Evolutionary conservation across 805 yeast species (phyloP).

Genomic region (Schwanniomyces sp.): DNA sequence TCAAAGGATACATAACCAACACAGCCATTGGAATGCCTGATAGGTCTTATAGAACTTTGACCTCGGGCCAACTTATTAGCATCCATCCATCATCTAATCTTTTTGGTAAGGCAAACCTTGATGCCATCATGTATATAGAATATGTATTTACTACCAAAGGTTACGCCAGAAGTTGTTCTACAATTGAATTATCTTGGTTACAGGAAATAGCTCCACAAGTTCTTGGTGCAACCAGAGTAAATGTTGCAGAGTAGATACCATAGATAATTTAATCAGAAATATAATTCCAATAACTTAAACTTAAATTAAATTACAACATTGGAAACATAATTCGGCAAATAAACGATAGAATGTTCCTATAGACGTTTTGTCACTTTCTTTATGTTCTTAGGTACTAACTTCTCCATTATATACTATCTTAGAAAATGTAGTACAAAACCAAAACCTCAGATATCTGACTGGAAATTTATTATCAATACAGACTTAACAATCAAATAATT

Average conservation of each 20-base stretch:
- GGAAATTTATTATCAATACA: no score
- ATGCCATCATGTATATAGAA: conserved; percentile 92
- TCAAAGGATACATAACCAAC: conserved; percentile 80
- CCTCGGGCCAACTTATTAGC: conserved; percentile 80
- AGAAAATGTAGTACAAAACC: no score
- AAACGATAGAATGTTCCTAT: no score
- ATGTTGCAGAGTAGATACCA: conserved; percentile 18
- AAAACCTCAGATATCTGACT: no score
- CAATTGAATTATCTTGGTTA: conserved; percentile 80
- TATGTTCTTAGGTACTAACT: no score
- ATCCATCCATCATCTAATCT: conserved; percentile 89
- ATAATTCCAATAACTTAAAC: background rate
- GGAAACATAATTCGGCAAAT: no score
- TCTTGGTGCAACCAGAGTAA: conserved; percentile 43
- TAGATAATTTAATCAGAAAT: background rate
- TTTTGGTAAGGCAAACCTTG: conserved; percentile 71
- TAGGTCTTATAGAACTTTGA: conserved; percentile 82
- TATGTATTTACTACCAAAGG: conserved; percentile 92
- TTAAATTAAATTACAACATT: no score
- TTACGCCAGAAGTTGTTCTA: conserved; percentile 86
- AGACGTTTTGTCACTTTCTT: no score
- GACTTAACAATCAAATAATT: no score
- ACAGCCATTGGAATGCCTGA: conserved; percentile 96
- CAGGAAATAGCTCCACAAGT: conserved; percentile 76
- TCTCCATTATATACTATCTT: no score